Base-by-base conservation (phyloP, 176 grass and related monocot species). In the Pontederia crassipes region DNA sequence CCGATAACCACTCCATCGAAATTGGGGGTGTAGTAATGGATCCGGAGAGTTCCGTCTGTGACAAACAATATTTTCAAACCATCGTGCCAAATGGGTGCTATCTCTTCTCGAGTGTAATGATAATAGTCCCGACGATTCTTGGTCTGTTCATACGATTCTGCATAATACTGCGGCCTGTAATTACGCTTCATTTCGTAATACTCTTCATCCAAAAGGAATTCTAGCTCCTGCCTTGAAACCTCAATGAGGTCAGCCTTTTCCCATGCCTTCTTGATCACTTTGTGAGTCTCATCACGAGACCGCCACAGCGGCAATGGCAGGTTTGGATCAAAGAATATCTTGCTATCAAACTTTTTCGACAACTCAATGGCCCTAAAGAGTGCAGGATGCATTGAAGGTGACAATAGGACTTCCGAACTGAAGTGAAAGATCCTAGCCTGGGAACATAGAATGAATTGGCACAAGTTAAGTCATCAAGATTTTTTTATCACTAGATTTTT, bases 391-490 rank as follows among this genome's bases (percentile, higher is more conserved):
- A 82, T 88, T 46, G 73, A 68, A 8, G 83, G 83, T 28, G 64
- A 78, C 55, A 88, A 62, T 9, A 91, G 63, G 10, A 77, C 84
- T 28, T 90, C 92, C 53, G 92, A 97, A 62, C 78, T 97, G 74
- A 91, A 97, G 81, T 95, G 89, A 48, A 95, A 80, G 59, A 95
- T 85, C 69, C 24, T 78, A 50, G 87, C 92, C 92, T 97, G 83
- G 58, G 58, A 16, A 76, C 73, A 79, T 60, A 52, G 10, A 27
- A 72, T 10, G n/a, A 5, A 66, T 74, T 80, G 74, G 56, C 68
- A 70, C 49, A 45, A 18, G 46, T 67, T 13, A 67, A 11, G 61
- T 18, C n/a, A 11, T 67, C 32, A 2, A 40, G 32, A 3, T 7
- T 40, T 40, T 40, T 40, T 40, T 40, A 40, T 40, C 32, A 7